phyloP scores from a whole-genome alignment of 139 green algal genomes.

The Tetradesmus obliquus region DNA sequence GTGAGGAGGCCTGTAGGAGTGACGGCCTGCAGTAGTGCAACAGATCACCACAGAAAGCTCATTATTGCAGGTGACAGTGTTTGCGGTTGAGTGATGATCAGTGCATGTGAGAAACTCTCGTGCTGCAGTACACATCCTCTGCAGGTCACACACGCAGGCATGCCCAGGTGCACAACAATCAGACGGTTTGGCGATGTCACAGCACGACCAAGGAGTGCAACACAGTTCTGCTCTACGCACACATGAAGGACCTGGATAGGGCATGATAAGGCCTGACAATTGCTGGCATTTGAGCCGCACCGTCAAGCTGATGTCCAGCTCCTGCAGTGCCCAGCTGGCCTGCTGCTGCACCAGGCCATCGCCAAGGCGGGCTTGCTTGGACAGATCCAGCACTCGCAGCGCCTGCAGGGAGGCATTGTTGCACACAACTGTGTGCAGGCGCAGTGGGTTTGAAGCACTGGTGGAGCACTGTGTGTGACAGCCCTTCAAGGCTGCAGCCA shows the following conservation, averaged over 20 bases:
- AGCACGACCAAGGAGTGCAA: too few species aligned
- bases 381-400: background rate
- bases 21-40: background rate
- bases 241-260: background rate
- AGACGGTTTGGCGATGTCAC: too few species aligned
- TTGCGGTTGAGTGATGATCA: background rate
- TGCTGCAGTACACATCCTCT: background rate
- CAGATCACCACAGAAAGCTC: background rate
- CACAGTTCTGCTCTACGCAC: background rate
- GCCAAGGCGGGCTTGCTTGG: background rate
- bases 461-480: background rate
- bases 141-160: background rate
- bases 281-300: background rate
- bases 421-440: background rate
- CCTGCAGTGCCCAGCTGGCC: background rate
- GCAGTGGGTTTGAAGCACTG: background rate
- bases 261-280: background rate
- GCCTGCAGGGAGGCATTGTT: background rate
- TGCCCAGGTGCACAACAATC: background rate
- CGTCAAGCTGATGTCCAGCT: background rate
- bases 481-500: background rate
- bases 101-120: too few species aligned
- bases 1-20: background rate
- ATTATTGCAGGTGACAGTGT: background rate
- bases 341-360: background rate